A percentile compares a stretch with the other conserved stretches of the same genome.
These are phyloP conservation scores for Populus nigra DNA, from an alignment of 345 rosid genomes.

Conservation along the genomic window DNA sequence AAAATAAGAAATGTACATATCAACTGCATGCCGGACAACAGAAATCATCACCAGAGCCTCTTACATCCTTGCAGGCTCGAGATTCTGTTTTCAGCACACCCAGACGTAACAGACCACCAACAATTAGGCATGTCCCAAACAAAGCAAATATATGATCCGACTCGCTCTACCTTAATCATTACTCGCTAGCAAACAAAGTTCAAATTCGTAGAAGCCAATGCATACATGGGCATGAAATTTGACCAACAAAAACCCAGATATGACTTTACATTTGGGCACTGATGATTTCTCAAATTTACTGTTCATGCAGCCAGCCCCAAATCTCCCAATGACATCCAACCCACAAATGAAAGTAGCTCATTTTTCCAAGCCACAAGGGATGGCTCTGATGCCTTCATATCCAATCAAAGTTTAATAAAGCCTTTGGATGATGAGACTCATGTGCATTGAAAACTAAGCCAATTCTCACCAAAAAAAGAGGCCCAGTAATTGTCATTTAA, in stretches of 20 bases:
- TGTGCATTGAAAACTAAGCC: background rate
- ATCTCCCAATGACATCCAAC: background rate
- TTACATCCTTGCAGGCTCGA: background rate
- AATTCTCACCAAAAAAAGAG: background rate
- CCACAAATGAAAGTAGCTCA: background rate
- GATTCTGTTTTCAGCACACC: background rate
- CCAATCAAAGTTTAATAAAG: background rate
- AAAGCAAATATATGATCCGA: background rate
- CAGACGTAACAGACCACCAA: background rate
- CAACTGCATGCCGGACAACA: background rate
- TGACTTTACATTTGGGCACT: background rate
- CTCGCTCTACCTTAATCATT: background rate
- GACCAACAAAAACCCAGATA: background rate
- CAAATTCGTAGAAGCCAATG: background rate
- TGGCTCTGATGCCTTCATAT: background rate
- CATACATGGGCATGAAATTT: background rate
- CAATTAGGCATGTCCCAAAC: background rate
- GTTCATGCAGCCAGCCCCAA: background rate
- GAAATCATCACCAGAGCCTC: background rate
- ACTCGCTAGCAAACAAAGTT: slow-evolving; percentile 1
- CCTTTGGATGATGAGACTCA: background rate
- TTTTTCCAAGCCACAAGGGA: background rate
- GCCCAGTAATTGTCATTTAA: background rate
- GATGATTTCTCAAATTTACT: background rate
- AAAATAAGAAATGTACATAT: background rate